These are phyloP conservation scores for Achaetomiella virescens DNA, from an alignment of 495 filamentous ascomycete species.

Conservation along the genomic window DNA sequence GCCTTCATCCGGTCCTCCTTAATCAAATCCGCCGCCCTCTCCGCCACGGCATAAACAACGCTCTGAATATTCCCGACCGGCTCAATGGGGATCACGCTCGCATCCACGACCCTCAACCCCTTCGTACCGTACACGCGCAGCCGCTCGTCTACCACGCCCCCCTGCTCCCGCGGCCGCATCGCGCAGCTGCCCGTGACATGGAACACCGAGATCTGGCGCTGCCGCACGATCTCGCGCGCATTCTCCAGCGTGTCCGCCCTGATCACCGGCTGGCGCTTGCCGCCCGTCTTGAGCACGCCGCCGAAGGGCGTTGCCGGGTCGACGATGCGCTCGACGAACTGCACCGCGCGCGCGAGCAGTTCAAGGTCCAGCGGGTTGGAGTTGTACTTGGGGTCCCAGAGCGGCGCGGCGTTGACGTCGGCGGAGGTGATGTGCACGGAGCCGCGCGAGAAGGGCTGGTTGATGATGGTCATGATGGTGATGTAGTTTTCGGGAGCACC, in stretches of 20 bases:
- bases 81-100: constrained; percentile 48
- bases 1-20: constrained; percentile 28
- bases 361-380: constrained; percentile 47
- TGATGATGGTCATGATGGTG: constrained; percentile 35
- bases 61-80: constrained; percentile 45
- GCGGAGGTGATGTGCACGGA: constrained; percentile 48
- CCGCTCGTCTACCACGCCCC: constrained; percentile 37
- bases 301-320: constrained; percentile 34
- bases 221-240: constrained; percentile 34
- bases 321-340: constrained; percentile 42
- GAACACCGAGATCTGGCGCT: constrained; percentile 33
- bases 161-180: constrained; percentile 32
- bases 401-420: constrained; percentile 31
- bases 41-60: constrained; percentile 49
- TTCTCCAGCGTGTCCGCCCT: constrained; percentile 28
- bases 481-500: constrained; percentile 33
- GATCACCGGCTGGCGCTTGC: constrained; percentile 23
- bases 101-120: constrained; percentile 48
- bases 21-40: constrained; percentile 51
- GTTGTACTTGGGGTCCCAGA: constrained; percentile 51
- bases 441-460: constrained; percentile 52
- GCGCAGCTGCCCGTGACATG: constrained; percentile 35
- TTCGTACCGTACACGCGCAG: constrained; percentile 45
- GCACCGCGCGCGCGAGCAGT: constrained; percentile 41
- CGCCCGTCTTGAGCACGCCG: constrained; percentile 28